phyloP scores from a whole-genome alignment of 345 rosid species.

The Punica granatum region DNA sequence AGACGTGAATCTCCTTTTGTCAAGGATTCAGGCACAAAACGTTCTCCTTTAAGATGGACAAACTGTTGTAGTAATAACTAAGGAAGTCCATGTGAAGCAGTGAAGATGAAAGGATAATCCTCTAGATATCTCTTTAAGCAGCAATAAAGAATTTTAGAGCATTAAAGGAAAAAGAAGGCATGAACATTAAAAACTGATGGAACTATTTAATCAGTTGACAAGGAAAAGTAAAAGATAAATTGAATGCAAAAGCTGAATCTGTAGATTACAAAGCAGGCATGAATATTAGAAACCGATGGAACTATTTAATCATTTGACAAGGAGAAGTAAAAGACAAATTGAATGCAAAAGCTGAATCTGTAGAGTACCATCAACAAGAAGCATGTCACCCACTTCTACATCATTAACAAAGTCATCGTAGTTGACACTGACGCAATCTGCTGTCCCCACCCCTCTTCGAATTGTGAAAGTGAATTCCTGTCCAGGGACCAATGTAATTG shows the following conservation, averaged over 20 bases:
- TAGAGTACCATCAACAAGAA: conserved; percentile 91
- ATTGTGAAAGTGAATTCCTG: conserved; percentile 96
- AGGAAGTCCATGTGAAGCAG: neutral
- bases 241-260: neutral
- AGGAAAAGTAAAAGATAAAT: neutral
- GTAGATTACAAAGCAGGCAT: conserved; percentile 37
- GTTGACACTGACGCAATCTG: conserved; percentile 89
- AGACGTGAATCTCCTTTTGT: neutral
- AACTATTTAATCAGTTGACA: neutral
- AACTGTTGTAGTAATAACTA: neutral
- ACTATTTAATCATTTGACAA: neutral
- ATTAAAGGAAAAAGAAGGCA: neutral
- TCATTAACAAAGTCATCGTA: conserved; percentile 95
- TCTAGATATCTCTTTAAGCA: neutral
- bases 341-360: neutral
- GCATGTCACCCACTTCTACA: conserved; percentile 93
- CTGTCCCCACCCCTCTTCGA: conserved; percentile 77
- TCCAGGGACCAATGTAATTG: conserved; percentile 55
- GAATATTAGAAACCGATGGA: neutral
- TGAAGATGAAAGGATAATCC: too few species aligned
- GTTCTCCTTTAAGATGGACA: neutral
- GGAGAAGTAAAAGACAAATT: neutral
- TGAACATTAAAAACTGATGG: neutral
- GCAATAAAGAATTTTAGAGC: neutral
- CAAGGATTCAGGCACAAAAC: neutral